Base-by-base conservation (phyloP, 75 land plant genomes). In the Picea sitchensis region DNA sequence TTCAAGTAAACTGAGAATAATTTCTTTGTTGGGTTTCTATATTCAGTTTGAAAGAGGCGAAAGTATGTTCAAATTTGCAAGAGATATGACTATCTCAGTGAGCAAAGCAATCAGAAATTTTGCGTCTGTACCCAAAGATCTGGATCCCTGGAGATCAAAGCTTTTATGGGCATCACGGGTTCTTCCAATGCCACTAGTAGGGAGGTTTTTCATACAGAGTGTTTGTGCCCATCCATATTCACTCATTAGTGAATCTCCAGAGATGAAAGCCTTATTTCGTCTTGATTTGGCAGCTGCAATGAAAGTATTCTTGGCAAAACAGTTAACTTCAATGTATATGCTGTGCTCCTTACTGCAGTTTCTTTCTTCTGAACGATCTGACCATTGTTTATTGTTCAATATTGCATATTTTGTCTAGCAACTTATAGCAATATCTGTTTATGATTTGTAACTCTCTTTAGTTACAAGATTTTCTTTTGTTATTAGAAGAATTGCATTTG, bases 111-210 rank as follows among this genome's bases (percentile, higher is more conserved):
- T 96, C 79, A 81, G 90, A 59, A 84, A 84, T 78, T 80, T 87
- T 32, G 64, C 82, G 47, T 71, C 86, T 56, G 77, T 85, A 34
- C 87, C 88, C 21, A 90, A 85, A 74, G 90, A 90, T 79, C 89
- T 97, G 81, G 99, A 82, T 69, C 87, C 91, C 71, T 93, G 92
- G 94, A 90, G 85, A 83, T 88, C 93, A 21, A 91, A 85, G 77
- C 91, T 97, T 65, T 80, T 94, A 17, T 90, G 92, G 94, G 90
- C 86, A 38, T 90, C 99, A 32, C 91, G 93, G 59, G 86, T 91
- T 61, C 80, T 97, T n/a, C 99, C 99, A 1, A 95, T 97, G 99
- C 99, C 99, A 62, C 91, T 97, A 77, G 82, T 89, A 31, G 95
- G 95, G 11, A 71, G 91, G 65, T 85, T 97, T 54, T 75, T 97